Evolutionary conservation across 768 basidiomycete species (phyloP).

Genomic region (Trichaptum fuscoviolaceum): DNA sequence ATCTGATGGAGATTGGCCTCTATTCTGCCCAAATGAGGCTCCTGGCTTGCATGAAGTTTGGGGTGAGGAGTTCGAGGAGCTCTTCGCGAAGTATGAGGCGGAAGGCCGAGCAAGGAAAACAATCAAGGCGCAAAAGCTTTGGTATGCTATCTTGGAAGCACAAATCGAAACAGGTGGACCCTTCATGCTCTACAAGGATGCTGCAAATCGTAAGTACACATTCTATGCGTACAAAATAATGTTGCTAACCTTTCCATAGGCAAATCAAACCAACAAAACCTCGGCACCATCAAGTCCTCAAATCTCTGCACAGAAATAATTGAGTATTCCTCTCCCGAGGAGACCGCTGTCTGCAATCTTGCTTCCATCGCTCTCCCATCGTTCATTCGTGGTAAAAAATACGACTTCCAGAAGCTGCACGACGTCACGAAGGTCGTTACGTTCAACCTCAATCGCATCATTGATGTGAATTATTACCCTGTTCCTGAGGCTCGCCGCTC

Average conservation of each 20-base stretch:
- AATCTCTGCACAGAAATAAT: slow-evolving; percentile 99
- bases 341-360: slow-evolving; percentile 97
- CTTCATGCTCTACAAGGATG: slow-evolving; percentile 99
- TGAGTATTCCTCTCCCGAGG: slow-evolving; percentile 95
- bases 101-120: slow-evolving; percentile 83
- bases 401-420: slow-evolving; percentile 94
- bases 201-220: slow-evolving; percentile 70
- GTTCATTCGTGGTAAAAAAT: slow-evolving; percentile 75
- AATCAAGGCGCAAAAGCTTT: slow-evolving; percentile 93
- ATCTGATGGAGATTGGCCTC: slow-evolving; percentile 81
- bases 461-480: slow-evolving; percentile 95
- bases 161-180: slow-evolving; percentile 99
- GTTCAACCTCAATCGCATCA: slow-evolving; percentile 89
- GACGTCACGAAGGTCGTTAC: slow-evolving; percentile 91
- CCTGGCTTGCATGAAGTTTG: slow-evolving; percentile 85
- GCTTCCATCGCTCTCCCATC: slow-evolving; percentile 94
- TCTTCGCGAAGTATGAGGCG: slow-evolving; percentile 83
- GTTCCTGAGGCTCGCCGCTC: slow-evolving; percentile 86
- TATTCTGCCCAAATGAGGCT: slow-evolving; percentile 98
- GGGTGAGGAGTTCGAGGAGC: slow-evolving; percentile 81
- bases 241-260: slow-evolving; percentile 34
- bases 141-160: slow-evolving; percentile 95
- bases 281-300: slow-evolving; percentile 98
- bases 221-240: slow-evolving; percentile 6
- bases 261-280: slow-evolving; percentile 98